phyloP scores from a whole-genome alignment of 208 protist genomes.

The Wallacemonas sp. region DNA sequence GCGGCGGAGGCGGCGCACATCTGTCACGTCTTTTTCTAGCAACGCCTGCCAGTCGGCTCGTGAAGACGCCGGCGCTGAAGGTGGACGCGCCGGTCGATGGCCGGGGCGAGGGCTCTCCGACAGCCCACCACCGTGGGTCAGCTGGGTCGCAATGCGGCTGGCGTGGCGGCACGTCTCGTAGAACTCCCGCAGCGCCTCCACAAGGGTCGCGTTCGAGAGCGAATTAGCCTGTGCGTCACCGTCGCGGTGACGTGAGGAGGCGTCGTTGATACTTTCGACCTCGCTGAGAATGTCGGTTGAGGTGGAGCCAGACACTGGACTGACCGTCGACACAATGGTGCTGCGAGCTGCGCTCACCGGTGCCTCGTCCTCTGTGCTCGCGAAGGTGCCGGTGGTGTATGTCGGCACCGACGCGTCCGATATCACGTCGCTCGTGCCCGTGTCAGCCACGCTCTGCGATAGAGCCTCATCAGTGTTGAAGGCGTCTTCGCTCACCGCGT shows the following conservation, averaged over 20 bases:
- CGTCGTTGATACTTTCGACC: neutral
- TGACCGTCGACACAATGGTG: neutral
- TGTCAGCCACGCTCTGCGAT: neutral
- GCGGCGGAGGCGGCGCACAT: conserved; percentile 54
- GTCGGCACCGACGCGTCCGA: too few relatives aligned
- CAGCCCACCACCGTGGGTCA: conserved; percentile 5
- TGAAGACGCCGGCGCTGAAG: too few relatives aligned
- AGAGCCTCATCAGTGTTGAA: neutral
- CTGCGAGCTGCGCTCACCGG: too few relatives aligned
- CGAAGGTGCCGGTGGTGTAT: conserved; percentile 14
- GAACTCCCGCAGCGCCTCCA: conserved; percentile 31
- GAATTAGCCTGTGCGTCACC: neutral
- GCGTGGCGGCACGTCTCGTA: conserved; percentile 37
- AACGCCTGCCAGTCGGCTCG: conserved; percentile 7
- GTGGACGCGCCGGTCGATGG: too few relatives aligned
- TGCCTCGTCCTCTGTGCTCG: too few relatives aligned
- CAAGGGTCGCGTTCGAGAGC: conserved; percentile 10
- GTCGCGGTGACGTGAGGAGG: too few relatives aligned
- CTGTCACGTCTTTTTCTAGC: conserved; percentile 36
- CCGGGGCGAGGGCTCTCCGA: neutral
- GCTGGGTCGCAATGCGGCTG: conserved; percentile 21
- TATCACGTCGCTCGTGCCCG: too few relatives aligned
- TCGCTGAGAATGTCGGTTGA: neutral
- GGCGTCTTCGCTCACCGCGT: neutral
- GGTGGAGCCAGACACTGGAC: neutral